Evolutionary conservation across 129 eudicot genomes (phyloP).

Genomic region (Flaveria bidentis): DNA sequence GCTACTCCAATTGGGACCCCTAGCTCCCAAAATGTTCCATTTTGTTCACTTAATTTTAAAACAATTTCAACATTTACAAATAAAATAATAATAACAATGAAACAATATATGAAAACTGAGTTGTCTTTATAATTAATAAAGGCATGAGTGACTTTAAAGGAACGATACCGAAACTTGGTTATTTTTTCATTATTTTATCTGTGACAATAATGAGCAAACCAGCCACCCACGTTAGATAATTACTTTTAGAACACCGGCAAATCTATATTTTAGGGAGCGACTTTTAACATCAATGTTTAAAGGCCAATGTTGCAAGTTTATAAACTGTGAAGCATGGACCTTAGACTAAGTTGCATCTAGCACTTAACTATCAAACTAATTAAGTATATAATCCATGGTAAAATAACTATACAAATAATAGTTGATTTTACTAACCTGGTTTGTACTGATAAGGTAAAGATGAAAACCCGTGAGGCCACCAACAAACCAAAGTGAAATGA

Average conservation of each 20-base stretch:
- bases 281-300: background rate
- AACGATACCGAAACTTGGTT: too few species aligned
- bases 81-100: too few species aligned
- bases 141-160: too few species aligned
- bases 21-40: too few species aligned
- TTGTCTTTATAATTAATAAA: too few species aligned
- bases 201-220: too few species aligned
- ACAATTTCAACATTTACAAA: too few species aligned
- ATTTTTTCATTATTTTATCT: too few species aligned
- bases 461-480: conserved; percentile 97
- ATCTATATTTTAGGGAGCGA: background rate
- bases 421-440: conserved; percentile 59
- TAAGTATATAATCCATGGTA: background rate
- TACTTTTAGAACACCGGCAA: background rate
- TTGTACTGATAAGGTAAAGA: conserved; percentile 75
- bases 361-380: background rate
- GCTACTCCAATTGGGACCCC: too few species aligned
- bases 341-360: background rate
- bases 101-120: too few species aligned
- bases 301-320: background rate
- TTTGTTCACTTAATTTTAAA: too few species aligned
- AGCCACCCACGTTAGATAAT: too few species aligned
- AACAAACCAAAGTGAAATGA: conserved; percentile 78
- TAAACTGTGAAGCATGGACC: background rate
- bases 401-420: background rate